Percentiles rank a stretch among this genome's conserved stretches.
Conservation (phyloP, 352 stramenopile species). For the Phytophthora sp. region DNA sequence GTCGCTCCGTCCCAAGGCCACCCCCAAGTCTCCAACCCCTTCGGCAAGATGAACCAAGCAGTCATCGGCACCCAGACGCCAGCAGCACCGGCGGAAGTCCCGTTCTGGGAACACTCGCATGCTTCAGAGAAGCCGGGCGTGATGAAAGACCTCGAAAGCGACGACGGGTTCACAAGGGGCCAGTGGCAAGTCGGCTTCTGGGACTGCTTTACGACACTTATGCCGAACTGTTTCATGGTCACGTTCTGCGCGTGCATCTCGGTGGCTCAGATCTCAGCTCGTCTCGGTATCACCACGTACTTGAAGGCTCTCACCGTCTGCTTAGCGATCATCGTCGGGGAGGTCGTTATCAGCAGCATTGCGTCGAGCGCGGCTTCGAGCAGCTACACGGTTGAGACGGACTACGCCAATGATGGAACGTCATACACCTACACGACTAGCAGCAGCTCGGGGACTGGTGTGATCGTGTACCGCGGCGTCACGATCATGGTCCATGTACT, state of each 20-base stretch:
- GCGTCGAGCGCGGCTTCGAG: conserved; percentile 7
- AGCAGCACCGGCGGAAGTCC: conserved; percentile 14
- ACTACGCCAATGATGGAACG: conserved; percentile 13
- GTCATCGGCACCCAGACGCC: conserved; percentile 17
- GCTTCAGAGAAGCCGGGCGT: neutral
- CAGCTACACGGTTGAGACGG: conserved; percentile 28
- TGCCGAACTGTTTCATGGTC: conserved; percentile 64
- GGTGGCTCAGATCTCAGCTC: conserved; percentile 51
- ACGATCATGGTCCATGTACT: conserved; percentile 24
- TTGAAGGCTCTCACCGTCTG: conserved; percentile 33
- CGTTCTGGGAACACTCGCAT: conserved; percentile 24
- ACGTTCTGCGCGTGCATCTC: conserved; percentile 53
- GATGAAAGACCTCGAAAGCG: conserved; percentile 27
- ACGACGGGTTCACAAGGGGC: conserved; percentile 21
- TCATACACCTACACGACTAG: conserved; percentile 28
- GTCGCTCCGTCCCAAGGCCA: conserved; percentile 11
- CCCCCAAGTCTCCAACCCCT: neutral
- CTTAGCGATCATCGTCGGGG: conserved; percentile 25
- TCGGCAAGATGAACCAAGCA: conserved; percentile 24
- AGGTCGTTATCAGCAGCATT: conserved; percentile 28
- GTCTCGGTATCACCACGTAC: conserved; percentile 46
- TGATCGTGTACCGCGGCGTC: conserved; percentile 24
- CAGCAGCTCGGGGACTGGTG: conserved; percentile 8
- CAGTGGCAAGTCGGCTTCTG: conserved; percentile 42
- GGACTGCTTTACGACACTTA: conserved; percentile 47